Evolutionary conservation across 257 asterid species (phyloP), one percentile per base, ranked within the genome.

Genomic region (Forsythia viridissima): DNA sequence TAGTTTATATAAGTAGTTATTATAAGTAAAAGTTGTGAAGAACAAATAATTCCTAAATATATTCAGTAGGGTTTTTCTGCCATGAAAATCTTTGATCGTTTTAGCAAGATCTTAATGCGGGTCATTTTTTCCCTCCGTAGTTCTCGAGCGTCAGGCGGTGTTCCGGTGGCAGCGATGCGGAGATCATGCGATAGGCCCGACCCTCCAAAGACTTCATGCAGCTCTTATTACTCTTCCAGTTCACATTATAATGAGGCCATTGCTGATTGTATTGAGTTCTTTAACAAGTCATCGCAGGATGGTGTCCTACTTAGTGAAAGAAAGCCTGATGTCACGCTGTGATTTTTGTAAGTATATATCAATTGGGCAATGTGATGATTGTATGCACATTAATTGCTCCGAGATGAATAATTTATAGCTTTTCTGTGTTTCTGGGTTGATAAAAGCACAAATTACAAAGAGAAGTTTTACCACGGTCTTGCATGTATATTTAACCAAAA

Each of bases 221-320:
- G 89, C 80, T 86, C 86, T 34, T 86, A 92, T 76, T 85, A 90
- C 76, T 82, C 91, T 3, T 80, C 91, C 18, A 85, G 73, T 67
- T 88, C 95, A 5, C 93, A 92, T 71, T 87, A 92, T 59, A 85
- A 81, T 51, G 97, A 92, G 79, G 97, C 97, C 75, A 86, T 92
- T 77, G 88, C 91, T 6, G 97, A 92, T 78, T 92, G 97, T 76
- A 92, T 90, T 39, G 97, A 92, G 92, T 92, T 92, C 83, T 86
- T 92, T 65, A 92, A 92, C 76, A 88, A 84, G 80, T 86, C 96
- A 3, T 84, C 90, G 8, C 82, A 88, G 10, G 86, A 88, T 52
- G 83, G 81, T 18, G 75, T 75, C 5, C 10, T 72, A 15, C 81
- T 80, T 52, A 72, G 77, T 76, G 86, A 57, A 40, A 73, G 82